These are phyloP conservation scores for Pulveroboletus ravenelii DNA, from an alignment of 768 basidiomycete genomes.

Conservation along the genomic window DNA sequence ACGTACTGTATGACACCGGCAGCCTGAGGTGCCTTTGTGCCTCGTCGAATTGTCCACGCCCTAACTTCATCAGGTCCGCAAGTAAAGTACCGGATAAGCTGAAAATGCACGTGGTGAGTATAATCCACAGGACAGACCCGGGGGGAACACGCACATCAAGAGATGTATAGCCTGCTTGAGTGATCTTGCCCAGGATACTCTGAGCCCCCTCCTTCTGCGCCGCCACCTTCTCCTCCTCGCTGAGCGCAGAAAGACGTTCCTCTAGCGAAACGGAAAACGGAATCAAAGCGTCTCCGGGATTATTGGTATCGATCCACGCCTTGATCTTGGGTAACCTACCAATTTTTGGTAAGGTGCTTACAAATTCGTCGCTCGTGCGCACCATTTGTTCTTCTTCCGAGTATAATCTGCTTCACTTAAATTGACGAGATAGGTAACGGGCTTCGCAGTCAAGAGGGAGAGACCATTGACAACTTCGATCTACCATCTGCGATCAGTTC, in stretches of 20 bases:
- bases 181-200: constrained; percentile 87
- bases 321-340: constrained; percentile 92
- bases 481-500: constrained; percentile 37
- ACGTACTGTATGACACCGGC: constrained; percentile 96
- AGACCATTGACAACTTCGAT: constrained; percentile 89
- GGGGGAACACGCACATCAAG: constrained; percentile 57
- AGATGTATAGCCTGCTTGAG: constrained; percentile 85
- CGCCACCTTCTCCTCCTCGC: constrained; percentile 64
- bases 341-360: not conserved
- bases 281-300: constrained; percentile 92
- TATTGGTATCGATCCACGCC: constrained; percentile 94
- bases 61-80: constrained; percentile 96
- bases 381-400: constrained; percentile 99
- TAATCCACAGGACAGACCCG: not conserved
- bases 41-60: constrained; percentile 94
- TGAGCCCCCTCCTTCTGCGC: constrained; percentile 75
- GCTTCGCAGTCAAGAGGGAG: constrained; percentile 90
- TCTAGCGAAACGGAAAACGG: constrained; percentile 97
- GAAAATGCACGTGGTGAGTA: constrained; percentile 1
- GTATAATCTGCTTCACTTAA: constrained; percentile 90
- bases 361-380: not conserved
- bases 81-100: constrained; percentile 96
- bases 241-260: constrained; percentile 70
- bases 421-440: constrained; percentile 97
- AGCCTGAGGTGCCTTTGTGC: constrained; percentile 93